phyloP scores from a whole-genome alignment of 208 protist genomes.

The Trichomonas tenax region DNA sequence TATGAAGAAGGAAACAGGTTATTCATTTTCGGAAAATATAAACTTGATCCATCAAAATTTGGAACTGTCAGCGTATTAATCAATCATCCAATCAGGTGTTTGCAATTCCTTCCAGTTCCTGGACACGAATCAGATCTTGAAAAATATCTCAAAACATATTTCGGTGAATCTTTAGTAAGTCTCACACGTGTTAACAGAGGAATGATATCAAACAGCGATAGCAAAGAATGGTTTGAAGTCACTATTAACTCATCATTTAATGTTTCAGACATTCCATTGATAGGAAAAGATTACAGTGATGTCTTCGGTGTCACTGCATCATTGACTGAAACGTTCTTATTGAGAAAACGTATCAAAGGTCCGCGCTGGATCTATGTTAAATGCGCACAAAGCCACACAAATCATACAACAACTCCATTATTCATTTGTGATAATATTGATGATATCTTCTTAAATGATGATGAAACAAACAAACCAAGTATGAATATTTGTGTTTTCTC shows the following conservation, averaged over 20 bases:
- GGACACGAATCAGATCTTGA: background rate
- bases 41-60: background rate
- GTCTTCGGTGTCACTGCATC: background rate
- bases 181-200: background rate
- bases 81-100: background rate
- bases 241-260: background rate
- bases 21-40: background rate
- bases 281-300: background rate
- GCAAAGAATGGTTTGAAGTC: background rate
- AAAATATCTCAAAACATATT: background rate
- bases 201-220: background rate
- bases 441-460: background rate
- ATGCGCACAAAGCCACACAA: background rate
- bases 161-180: background rate
- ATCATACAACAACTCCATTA: background rate
- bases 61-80: background rate
- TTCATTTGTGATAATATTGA: background rate
- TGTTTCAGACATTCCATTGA: background rate
- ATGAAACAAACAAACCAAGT: background rate
- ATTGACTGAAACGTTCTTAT: background rate
- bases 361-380: background rate
- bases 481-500: slow-evolving; percentile 12
- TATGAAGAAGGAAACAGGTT: background rate
- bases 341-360: background rate
- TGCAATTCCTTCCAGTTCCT: background rate